Evolutionary conservation across 345 rosid species (phyloP).

Genomic region (Aquilaria yunnanensis): DNA sequence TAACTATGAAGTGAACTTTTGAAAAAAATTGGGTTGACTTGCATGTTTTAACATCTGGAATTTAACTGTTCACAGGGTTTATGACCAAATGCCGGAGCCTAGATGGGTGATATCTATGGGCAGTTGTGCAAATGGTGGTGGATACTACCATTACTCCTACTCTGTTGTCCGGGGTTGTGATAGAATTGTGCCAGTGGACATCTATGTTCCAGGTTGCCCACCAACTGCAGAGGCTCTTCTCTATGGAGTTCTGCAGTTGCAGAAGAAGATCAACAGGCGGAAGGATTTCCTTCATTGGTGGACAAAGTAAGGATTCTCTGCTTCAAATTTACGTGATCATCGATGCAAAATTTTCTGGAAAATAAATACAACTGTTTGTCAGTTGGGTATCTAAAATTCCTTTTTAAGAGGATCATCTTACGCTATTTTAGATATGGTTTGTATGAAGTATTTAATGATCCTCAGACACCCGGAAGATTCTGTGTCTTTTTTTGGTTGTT

Average conservation of each 20-base stretch:
- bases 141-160: conserved; percentile 97
- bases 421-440: too few species aligned
- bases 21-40: neutral
- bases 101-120: conserved; percentile 99
- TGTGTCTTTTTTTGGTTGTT: too few species aligned
- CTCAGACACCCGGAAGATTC: too few species aligned
- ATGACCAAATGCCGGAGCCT: conserved; percentile 99
- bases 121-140: conserved; percentile 98
- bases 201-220: conserved; percentile 96
- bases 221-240: conserved; percentile 97
- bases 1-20: too few species aligned
- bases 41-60: neutral
- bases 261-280: conserved; percentile 97
- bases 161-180: conserved; percentile 96
- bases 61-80: conserved; percentile 60
- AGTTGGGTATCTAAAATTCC: too few species aligned
- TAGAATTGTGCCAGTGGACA: conserved; percentile 96
- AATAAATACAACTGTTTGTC: too few species aligned
- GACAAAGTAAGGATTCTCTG: conserved; percentile 48
- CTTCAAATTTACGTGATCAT: too few species aligned
- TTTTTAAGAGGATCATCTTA: too few species aligned
- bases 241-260: conserved; percentile 89
- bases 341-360: too few species aligned
- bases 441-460: too few species aligned
- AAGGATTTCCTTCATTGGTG: conserved; percentile 96